These are phyloP conservation scores for Umbelopsis ramanniana DNA, from an alignment of 192 early-diverging fungal species.

Conservation along the genomic window DNA sequence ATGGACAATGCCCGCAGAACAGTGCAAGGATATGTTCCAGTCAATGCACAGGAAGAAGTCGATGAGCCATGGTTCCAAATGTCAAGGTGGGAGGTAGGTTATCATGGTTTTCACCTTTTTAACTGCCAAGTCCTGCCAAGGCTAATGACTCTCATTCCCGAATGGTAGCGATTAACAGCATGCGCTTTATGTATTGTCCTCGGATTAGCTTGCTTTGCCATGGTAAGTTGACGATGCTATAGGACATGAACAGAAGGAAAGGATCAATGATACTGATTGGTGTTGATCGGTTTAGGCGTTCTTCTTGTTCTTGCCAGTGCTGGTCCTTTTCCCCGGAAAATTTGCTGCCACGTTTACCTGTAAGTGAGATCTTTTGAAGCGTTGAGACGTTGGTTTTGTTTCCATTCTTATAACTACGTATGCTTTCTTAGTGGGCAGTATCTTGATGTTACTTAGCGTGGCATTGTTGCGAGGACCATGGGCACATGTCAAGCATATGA, in stretches of 20 bases:
- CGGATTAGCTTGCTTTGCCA: conserved; percentile 55
- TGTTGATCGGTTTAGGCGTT: conserved; percentile 31
- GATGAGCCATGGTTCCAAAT: conserved; percentile 45
- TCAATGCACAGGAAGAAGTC: conserved; percentile 41
- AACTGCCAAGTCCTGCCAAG: neutral
- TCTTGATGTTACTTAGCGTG: conserved; percentile 50
- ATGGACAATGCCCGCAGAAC: conserved; percentile 41
- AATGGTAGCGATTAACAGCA: conserved; percentile 49
- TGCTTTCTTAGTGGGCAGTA: conserved; percentile 47
- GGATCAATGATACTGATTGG: neutral
- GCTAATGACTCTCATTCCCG: conserved; percentile 5
- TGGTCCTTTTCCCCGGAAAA: conserved; percentile 70
- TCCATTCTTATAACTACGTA: neutral
- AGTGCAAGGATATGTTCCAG: conserved; percentile 48
- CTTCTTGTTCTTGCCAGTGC: conserved; percentile 66
- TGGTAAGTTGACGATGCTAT: conserved; percentile 32
- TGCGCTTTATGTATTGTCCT: conserved; percentile 55
- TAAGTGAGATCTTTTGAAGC: conserved; percentile 42
- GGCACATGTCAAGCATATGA: conserved; percentile 79
- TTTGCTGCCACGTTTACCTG: conserved; percentile 81
- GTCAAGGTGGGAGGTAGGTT: conserved; percentile 44
- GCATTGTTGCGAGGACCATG: conserved; percentile 82
- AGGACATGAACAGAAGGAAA: neutral
- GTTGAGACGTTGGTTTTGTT: neutral
- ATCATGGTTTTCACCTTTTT: neutral